Conservation (phyloP, 169 alveolate genomes). For the Cryptosporidium felis region DNA sequence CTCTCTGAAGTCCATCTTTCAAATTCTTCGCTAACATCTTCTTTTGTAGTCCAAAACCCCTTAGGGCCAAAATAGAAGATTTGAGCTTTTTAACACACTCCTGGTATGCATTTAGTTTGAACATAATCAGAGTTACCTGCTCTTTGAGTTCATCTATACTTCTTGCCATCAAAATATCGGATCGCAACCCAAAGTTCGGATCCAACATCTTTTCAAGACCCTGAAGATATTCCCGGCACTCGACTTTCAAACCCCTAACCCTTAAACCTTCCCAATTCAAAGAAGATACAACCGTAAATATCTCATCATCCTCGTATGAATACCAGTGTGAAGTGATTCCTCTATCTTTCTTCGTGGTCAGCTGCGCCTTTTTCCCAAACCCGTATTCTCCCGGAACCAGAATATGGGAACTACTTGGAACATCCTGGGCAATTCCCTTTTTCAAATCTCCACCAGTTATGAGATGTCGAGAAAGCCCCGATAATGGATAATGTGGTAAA, state of each 20-base stretch:
- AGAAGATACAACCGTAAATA: not conserved
- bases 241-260: not conserved
- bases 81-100: slow-evolving; percentile 28
- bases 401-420: too few relatives aligned
- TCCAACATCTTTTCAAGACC: not conserved
- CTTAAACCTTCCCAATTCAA: not conserved
- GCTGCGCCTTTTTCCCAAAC: too few relatives aligned
- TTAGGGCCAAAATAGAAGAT: not conserved
- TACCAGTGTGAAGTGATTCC: too few relatives aligned
- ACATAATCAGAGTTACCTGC: not conserved
- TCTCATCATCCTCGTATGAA: not conserved
- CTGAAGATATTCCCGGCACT: not conserved
- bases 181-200: not conserved
- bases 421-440: too few relatives aligned
- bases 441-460: too few relatives aligned
- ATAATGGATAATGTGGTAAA: too few relatives aligned
- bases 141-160: not conserved
- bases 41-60: not conserved
- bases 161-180: not conserved
- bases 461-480: too few relatives aligned
- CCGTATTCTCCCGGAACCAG: too few relatives aligned
- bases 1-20: not conserved
- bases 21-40: not conserved
- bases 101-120: not conserved
- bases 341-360: too few relatives aligned